These are phyloP conservation scores for Scleromitrula shiraiana DNA, from an alignment of 2,329 filamentous ascomycete species.

Conservation along the genomic window DNA sequence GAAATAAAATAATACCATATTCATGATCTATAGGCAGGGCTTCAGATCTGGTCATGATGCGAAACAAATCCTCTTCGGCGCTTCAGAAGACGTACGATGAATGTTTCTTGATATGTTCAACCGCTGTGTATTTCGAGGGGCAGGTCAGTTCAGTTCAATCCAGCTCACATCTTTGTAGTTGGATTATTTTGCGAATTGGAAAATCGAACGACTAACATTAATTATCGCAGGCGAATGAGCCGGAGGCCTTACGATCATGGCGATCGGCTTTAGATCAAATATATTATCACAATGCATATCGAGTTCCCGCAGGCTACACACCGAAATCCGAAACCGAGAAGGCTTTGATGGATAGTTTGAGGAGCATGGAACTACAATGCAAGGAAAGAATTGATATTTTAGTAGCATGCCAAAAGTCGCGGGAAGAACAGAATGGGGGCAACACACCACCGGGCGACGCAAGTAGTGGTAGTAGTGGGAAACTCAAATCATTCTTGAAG, in stretches of 20 bases:
- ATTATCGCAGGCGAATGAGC: constrained; percentile 67
- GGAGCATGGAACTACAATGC: constrained; percentile 80
- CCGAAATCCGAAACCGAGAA: constrained; percentile 77
- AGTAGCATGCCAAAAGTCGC: constrained; percentile 66
- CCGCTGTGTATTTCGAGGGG: constrained; percentile 90
- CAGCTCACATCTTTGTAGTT: background rate
- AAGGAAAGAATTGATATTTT: constrained; percentile 87
- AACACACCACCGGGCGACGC: constrained; percentile 74
- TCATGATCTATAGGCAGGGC: background rate
- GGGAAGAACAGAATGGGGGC: constrained; percentile 56
- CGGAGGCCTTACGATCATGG: constrained; percentile 87
- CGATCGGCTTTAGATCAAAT: constrained; percentile 81
- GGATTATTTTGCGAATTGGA: background rate
- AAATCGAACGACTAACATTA: background rate
- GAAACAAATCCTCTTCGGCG: constrained; percentile 56
- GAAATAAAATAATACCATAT: background rate
- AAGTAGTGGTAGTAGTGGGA: constrained; percentile 50
- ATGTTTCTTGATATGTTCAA: constrained; percentile 89
- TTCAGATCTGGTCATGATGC: constrained; percentile 32
- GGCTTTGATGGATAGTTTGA: constrained; percentile 71
- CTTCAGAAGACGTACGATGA: constrained; percentile 98
- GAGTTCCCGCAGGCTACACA: constrained; percentile 58
- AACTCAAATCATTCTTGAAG: constrained; percentile 7
- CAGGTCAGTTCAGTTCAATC: constrained; percentile 50
- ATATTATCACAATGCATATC: constrained; percentile 74